These are phyloP conservation scores for Colletotrichum sp. DNA, from an alignment of 2,329 filamentous ascomycete genomes.

Conservation along the genomic window DNA sequence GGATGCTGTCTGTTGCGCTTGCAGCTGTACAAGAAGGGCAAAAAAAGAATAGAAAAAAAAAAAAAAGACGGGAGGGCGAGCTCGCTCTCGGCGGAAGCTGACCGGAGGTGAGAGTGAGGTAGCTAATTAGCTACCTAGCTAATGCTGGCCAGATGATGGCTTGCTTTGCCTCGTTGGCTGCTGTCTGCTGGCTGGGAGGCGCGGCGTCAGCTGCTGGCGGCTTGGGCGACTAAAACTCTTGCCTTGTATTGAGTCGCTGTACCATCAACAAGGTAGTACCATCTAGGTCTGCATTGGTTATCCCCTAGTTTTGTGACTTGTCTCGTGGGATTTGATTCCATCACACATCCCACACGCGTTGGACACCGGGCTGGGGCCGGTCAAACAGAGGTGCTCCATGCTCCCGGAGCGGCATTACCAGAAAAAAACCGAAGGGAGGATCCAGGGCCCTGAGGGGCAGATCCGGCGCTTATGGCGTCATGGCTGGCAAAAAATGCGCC, in stretches of 20 bases:
- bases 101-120: neutral
- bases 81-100: neutral
- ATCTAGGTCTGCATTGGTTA: neutral
- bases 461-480: slow-evolving; percentile 18
- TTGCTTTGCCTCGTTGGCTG: neutral
- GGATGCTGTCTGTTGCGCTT: neutral
- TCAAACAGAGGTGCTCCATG: neutral
- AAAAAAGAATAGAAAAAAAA: neutral
- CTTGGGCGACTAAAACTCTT: neutral
- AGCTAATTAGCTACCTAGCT: neutral
- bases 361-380: neutral
- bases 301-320: neutral
- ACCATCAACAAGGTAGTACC: neutral
- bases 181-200: neutral
- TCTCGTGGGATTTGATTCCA: neutral
- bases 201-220: neutral
- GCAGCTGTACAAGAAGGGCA: neutral
- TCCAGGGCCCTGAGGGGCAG: neutral
- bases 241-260: neutral
- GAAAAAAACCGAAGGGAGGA: neutral
- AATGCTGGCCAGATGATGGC: neutral
- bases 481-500: neutral
- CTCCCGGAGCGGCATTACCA: neutral
- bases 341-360: neutral
- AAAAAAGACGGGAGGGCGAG: neutral